These are phyloP conservation scores for Leccinum boreale DNA, from an alignment of 768 basidiomycete genomes.

Conservation along the genomic window DNA sequence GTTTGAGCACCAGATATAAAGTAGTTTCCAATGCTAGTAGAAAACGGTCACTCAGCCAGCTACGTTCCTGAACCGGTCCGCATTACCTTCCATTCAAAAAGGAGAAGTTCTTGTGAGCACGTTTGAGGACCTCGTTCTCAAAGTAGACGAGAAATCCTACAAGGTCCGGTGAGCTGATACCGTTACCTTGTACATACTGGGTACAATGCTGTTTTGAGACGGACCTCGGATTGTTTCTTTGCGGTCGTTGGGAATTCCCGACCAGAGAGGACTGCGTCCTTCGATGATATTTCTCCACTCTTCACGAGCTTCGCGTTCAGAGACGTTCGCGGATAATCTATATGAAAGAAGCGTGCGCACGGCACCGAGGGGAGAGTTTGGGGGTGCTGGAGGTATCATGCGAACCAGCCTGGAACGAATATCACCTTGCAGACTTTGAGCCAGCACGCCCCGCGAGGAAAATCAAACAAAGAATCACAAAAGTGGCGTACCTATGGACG, in stretches of 20 bases:
- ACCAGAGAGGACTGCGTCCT: slow-evolving; percentile 78
- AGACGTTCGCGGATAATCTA: slow-evolving; percentile 65
- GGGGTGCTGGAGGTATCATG: slow-evolving; percentile 67
- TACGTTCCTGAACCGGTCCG: background rate
- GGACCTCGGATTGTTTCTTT: slow-evolving; percentile 89
- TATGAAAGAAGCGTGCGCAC: slow-evolving; percentile 78
- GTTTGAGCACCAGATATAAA: slow-evolving; percentile 85
- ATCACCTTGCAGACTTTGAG: slow-evolving; percentile 51
- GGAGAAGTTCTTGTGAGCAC: slow-evolving; percentile 92
- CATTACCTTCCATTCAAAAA: slow-evolving; percentile 84
- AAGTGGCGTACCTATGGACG: slow-evolving; percentile 63
- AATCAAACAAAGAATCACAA: slow-evolving; percentile 11
- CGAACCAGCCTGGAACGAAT: slow-evolving; percentile 87
- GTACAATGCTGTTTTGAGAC: slow-evolving; percentile 4
- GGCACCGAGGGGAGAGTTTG: slow-evolving; percentile 61
- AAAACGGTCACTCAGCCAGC: background rate
- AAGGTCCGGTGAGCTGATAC: background rate
- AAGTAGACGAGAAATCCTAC: slow-evolving; percentile 91
- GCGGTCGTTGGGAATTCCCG: slow-evolving; percentile 81
- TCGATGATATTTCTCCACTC: slow-evolving; percentile 93
- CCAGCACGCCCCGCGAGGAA: slow-evolving; percentile 8
- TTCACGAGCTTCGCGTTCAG: slow-evolving; percentile 77
- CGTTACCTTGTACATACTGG: background rate
- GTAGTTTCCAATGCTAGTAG: slow-evolving; percentile 77
- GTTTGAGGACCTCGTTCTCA: slow-evolving; percentile 79